Percentiles rank a stretch among this genome's conserved stretches.
These are phyloP conservation scores for Ettlia oleoabundans DNA, from an alignment of 139 green algal genomes.

Conservation along the genomic window DNA sequence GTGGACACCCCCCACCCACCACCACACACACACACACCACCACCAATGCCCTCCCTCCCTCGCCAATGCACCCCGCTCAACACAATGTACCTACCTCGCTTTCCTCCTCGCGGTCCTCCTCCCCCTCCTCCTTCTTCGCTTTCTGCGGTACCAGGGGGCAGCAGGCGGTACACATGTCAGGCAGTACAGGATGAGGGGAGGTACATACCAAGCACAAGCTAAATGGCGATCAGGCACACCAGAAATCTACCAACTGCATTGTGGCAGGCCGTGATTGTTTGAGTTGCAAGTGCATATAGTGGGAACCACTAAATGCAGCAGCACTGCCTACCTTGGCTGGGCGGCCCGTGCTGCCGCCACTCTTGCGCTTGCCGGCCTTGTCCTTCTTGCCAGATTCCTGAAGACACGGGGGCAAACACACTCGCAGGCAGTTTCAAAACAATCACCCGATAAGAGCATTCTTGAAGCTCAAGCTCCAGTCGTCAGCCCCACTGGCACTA, in stretches of 20 bases:
- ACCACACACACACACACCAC: not conserved
- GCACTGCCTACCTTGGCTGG: constrained; percentile 18
- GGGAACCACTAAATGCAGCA: too few relatives aligned
- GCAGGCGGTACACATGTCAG: not conserved
- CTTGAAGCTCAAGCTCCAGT: too few relatives aligned
- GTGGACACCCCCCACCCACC: not conserved
- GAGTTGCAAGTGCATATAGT: too few relatives aligned
- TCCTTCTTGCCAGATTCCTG: constrained; percentile 35
- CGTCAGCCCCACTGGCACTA: too few relatives aligned
- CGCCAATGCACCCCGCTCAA: not conserved
- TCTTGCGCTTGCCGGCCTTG: constrained; percentile 42
- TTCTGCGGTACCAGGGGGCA: constrained; percentile 6
- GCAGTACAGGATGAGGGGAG: not conserved
- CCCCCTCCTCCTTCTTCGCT: constrained; percentile 30
- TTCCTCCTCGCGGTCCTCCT: not conserved
- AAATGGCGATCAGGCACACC: not conserved
- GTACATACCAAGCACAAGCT: not conserved
- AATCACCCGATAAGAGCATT: too few relatives aligned
- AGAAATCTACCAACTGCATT: not conserved
- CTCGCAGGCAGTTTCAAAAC: not conserved
- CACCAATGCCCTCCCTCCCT: not conserved
- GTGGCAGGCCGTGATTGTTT: too few relatives aligned
- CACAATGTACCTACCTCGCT: not conserved
- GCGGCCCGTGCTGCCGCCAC: not conserved
- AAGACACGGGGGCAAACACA: too few relatives aligned